Percentiles rank a stretch among this genome's conserved stretches.
These are phyloP conservation scores for Kodamaea hsintzibuensis DNA, from an alignment of 805 yeast genomes.

Conservation along the genomic window DNA sequence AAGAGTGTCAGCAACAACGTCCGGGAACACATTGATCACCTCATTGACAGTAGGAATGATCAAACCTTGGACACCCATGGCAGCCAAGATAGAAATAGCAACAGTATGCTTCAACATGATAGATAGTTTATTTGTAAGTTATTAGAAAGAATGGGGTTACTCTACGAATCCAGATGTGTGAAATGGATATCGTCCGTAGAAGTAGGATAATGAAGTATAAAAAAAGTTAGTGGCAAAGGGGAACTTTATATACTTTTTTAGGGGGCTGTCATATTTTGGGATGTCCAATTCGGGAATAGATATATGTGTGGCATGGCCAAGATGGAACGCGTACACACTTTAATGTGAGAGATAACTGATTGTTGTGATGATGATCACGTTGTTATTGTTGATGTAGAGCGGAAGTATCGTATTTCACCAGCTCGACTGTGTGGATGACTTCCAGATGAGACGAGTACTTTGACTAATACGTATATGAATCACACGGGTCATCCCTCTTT, in stretches of 20 bases:
- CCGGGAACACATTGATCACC: slow-evolving; percentile 25
- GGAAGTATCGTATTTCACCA: background rate
- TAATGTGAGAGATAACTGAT: too few relatives aligned
- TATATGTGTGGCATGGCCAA: background rate
- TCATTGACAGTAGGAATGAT: slow-evolving; percentile 26
- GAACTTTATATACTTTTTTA: slow-evolving; percentile 9
- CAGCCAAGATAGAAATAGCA: slow-evolving; percentile 43
- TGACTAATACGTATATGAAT: background rate
- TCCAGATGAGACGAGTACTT: background rate
- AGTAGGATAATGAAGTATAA: background rate
- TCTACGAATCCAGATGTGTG: slow-evolving; percentile 10
- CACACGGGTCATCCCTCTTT: background rate
- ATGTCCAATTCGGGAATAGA: background rate
- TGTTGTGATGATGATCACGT: too few relatives aligned
- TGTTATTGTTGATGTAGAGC: background rate
- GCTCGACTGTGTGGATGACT: too few relatives aligned
- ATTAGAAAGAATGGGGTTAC: background rate
- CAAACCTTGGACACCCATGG: slow-evolving; percentile 41
- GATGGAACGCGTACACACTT: background rate
- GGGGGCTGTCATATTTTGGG: slow-evolving; percentile 2
- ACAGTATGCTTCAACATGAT: slow-evolving; percentile 43
- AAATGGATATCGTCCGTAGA: slow-evolving; percentile 8
- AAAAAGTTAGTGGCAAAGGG: slow-evolving; percentile 4
- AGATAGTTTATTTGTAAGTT: background rate
- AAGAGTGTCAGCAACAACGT: slow-evolving; percentile 1